Conservation (phyloP, 2,329 filamentous ascomycete genomes). For the Beauveria sp. region DNA sequence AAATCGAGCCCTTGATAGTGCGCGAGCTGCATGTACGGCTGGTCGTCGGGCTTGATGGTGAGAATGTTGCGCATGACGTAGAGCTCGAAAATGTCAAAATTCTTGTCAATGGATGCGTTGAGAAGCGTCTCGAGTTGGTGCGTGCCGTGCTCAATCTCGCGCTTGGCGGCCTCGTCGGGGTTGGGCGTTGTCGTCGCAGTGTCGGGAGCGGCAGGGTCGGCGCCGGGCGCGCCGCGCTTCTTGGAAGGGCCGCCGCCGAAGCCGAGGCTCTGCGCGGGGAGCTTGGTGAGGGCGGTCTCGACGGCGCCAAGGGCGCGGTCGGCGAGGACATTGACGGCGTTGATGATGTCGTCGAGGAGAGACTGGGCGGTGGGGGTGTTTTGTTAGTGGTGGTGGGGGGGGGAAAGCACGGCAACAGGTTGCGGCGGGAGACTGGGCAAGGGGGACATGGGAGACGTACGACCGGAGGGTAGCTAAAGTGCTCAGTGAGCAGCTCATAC, state of each 20-base stretch:
- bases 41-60: conserved; percentile 58
- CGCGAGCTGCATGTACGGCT: conserved; percentile 70
- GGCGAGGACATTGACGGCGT: conserved; percentile 87
- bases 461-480: conserved; percentile 88
- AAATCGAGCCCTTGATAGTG: conserved; percentile 72
- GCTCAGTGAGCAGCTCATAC: conserved; percentile 78
- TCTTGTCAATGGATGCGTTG: conserved; percentile 73
- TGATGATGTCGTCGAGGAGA: conserved; percentile 96
- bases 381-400: conserved; percentile 12
- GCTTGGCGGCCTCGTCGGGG: conserved; percentile 35
- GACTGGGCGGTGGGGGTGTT: conserved; percentile 44
- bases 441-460: conserved; percentile 37
- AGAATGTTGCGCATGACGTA: conserved; percentile 84
- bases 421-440: background rate
- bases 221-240: conserved; percentile 25
- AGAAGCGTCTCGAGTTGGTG: conserved; percentile 79
- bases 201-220: conserved; percentile 20
- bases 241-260: conserved; percentile 47
- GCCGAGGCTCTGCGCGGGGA: conserved; percentile 70
- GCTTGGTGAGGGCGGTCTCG: conserved; percentile 70
- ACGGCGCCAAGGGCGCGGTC: conserved; percentile 84
- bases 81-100: conserved; percentile 82
- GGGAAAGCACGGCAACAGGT: background rate
- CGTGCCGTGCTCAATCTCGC: conserved; percentile 80
- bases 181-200: conserved; percentile 27